Evolutionary conservation across 2,329 filamentous ascomycete genomes (phyloP).

Genomic region (Aspergillus sp.): DNA sequence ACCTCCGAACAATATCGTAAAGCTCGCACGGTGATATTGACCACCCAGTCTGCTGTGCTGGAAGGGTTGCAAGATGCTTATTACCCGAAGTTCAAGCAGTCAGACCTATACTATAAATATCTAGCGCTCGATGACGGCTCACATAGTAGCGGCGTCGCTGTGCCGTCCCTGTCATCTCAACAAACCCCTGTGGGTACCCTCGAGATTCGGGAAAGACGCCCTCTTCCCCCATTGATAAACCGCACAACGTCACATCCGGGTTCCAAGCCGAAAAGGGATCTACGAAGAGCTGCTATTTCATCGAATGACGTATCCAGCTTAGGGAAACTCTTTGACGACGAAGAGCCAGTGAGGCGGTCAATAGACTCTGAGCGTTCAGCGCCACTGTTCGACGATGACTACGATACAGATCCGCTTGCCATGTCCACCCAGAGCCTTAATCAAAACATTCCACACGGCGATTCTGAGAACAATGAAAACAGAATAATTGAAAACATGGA

Average conservation of each 20-base stretch:
- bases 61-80: constrained; percentile 80
- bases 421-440: constrained; percentile 80
- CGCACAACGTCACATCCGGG: constrained; percentile 51
- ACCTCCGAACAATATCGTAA: constrained; percentile 78
- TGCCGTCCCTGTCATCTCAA: constrained; percentile 16
- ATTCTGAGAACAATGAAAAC: constrained; percentile 61
- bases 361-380: constrained; percentile 64
- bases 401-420: constrained; percentile 67
- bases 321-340: constrained; percentile 46
- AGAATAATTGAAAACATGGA: constrained; percentile 91
- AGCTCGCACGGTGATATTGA: constrained; percentile 77
- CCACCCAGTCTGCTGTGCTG: constrained; percentile 77
- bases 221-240: constrained; percentile 44
- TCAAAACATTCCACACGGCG: constrained; percentile 61
- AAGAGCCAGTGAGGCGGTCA: constrained; percentile 60
- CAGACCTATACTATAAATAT: constrained; percentile 95
- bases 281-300: constrained; percentile 61
- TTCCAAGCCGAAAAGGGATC: constrained; percentile 48
- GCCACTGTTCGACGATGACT: constrained; percentile 78
- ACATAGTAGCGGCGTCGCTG: constrained; percentile 21
- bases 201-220: constrained; percentile 37
- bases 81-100: constrained; percentile 84
- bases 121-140: constrained; percentile 76
- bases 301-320: constrained; percentile 58
- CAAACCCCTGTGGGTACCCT: constrained; percentile 19